phyloP scores from a whole-genome alignment of 169 alveolate species.

The Besnoitia besnoiti region DNA sequence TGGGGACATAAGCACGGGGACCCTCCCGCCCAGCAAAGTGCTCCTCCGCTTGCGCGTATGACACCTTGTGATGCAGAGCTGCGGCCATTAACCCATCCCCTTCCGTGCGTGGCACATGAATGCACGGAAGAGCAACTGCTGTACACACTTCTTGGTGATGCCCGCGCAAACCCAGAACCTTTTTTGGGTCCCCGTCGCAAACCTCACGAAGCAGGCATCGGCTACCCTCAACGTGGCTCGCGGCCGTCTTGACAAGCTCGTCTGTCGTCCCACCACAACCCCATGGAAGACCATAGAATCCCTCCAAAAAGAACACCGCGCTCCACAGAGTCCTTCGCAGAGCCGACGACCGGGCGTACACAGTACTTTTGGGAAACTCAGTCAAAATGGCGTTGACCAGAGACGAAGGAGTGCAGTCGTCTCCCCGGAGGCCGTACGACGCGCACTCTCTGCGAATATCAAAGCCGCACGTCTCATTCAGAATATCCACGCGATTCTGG shows the following conservation, averaged over 20 bases:
- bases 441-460: background rate
- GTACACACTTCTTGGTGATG: background rate
- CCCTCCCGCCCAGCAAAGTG: background rate
- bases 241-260: background rate
- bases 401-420: background rate
- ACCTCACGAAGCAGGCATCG: constrained; percentile 16
- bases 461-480: background rate
- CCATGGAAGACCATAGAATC: background rate
- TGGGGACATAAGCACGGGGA: background rate
- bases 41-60: background rate
- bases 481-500: background rate
- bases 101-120: background rate
- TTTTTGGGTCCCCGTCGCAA: background rate
- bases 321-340: constrained; percentile 15
- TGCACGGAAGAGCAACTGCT: constrained; percentile 1
- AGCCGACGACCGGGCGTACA: background rate
- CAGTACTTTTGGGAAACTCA: background rate
- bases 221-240: background rate
- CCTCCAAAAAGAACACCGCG: constrained; percentile 6
- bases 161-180: background rate
- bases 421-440: background rate
- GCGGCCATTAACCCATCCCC: background rate
- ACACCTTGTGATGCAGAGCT: background rate
- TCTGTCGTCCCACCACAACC: background rate
- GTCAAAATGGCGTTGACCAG: background rate